Base-by-base conservation (phyloP, 2,329 filamentous ascomycete genomes). In the Xylaria sp. region DNA sequence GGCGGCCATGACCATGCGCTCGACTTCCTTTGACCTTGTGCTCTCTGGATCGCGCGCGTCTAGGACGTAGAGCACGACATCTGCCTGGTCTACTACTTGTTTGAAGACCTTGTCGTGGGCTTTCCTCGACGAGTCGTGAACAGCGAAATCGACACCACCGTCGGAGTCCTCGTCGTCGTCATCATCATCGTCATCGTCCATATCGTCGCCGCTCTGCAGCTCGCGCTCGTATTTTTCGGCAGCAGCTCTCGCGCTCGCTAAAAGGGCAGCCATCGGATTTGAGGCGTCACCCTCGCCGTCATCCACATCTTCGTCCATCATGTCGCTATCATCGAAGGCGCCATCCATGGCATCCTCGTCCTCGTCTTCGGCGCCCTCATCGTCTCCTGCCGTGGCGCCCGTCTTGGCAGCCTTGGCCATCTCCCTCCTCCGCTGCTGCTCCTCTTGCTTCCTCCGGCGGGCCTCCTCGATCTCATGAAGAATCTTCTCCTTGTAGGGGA, bases 71-170 rank as follows among this genome's bases (percentile, higher is more conserved):
- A 98, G 88, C 42, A 98, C 87, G 32, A 98, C 94, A 78, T 98
- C 94, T 59, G 94, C 92, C 71, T 92, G 88, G 70, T 97, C 93
- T 40, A 97, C 90, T 18, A 98, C 94, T 78, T 93, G 88, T 85
- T 97, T 97, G 87, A 97, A 98, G 75, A 97, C 90, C 85, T 97
- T 97, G 86, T 97, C 94, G 81, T 95, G 97, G 63, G 93, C 93
- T 81, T 91, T 93, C 76, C 94, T 89, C 61, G 94, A 97, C 2
- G 87, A 86, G 6, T 87, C 85, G 18, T 84, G 84, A 68, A 85
- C 82, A 23, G 82, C 83, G 44, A 88, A 81, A 51, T 86, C 83
- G 27, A 82, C 83, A n/a, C 80, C 85, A 9, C 85, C 83, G 12
- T 83, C 81, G 3, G 81, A 82, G 16, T 83, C 82, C 1, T 82